Evolutionary conservation across 176 grass and related monocot species (phyloP), one percentile per base, ranked within the genome.

Genomic region (Thinopyrum elongatum): DNA sequence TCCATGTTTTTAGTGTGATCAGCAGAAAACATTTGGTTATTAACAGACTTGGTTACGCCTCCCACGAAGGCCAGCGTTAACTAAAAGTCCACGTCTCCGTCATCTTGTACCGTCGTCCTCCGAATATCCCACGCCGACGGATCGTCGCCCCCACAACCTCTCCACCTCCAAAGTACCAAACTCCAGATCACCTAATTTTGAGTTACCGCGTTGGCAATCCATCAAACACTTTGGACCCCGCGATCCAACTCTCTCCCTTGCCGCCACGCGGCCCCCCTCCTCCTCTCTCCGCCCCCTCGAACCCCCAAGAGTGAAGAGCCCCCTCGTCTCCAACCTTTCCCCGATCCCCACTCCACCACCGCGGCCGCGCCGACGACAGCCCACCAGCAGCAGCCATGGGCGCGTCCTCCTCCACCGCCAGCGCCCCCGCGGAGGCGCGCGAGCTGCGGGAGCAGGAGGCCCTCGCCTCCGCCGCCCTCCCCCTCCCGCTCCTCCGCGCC

Each of bases 401-500:
- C 69, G 92, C 78, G 6, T 91, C 93, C 1, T 67, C 91, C 74
- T 98, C 93, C 64, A 90, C 85, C 75, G 71, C 59, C 27, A 86
- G 68, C 46, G 51, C 51, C 10, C 81, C 89, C 17, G 77, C 71
- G n/a, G 88, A 84, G 28, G 79, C 69, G 10, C 68, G 39, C 22
- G 44, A 47, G 44, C 44, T 47, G 44, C 44, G 44, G 44, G 90
- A 92, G 86, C 86, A 94, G 83, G 96, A 98, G 82, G 68, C 91
- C 23, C 83, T 94, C 15, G 96, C 91, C 58, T 89, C 86, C 49
- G 65, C 92, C 78, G 85, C 91, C 2, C 93, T 90, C 80, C 46
- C 88, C 74, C 93, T 95, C 44, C 90, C 84, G 31, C 28, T 74
- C 61, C 93, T 98, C 78, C 96, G 86, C 44, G 70, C 86, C 6